Evolutionary conservation across 768 basidiomycete species (phyloP), one percentile per base, ranked within the genome.

Genomic region (Amanita phalloides): DNA sequence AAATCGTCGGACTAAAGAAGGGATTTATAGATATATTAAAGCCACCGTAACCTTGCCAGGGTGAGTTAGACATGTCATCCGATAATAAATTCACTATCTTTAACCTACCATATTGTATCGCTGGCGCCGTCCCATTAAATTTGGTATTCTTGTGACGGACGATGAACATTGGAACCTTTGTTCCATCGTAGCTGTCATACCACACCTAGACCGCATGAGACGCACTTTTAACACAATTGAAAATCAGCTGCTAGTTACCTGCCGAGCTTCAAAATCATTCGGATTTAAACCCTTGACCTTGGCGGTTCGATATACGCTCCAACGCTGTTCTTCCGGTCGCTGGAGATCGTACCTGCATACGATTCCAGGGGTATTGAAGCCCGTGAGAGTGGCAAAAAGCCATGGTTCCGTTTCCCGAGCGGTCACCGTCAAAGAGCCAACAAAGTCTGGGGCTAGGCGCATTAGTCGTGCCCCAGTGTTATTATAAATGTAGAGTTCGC

Each of bases 91-190:
- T 21, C 30, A 23, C n/a, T 14, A 8, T 26, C 20, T 1, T 10
- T 32, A 4, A 6, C 68, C 58, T 53, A 82, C 86, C 88, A 53
- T 88, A 91, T 62, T 89, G 86, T 28, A 90, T 69, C 0, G 78
- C 83, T 13, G 89, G 79, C 0, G 87, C 86, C 0, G 81, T 83
- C 13, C 88, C 88, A 54, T 90, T 84, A 38, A 78, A 71, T 54
- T 74, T 68, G 3, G 84, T 86, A 35, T 71, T 74, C 62, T 84
- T 83, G 61, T 86, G 86, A 44, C 81, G 76, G 20, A 90, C 84
- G 55, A 92, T 74, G 60, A 90, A 91, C 89, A 92, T 90, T 1
- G 90, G 90, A 33, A 92, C 71, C 49, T 73, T 76, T 4, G 86
- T 90, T 1, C 86, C 86, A 60, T 91, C 90, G 63, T 84, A 86